Evolutionary conservation across 257 asterid species (phyloP).

Genomic region (Phtheirospermum japonicum): DNA sequence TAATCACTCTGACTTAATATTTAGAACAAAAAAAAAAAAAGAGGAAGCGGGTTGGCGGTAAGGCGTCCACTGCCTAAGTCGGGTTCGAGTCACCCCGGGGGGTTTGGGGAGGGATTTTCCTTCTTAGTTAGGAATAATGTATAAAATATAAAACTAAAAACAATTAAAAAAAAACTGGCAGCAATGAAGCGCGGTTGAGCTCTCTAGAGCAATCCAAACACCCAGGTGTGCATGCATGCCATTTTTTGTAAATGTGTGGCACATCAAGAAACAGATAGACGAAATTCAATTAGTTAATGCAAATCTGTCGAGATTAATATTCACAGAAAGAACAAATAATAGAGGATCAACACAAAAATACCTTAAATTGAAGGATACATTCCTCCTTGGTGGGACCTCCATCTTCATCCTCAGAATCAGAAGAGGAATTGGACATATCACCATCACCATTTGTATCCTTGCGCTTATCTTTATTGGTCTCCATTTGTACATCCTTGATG

Average conservation of each 20-base stretch:
- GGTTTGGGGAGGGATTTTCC: too few species aligned
- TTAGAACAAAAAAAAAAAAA: not conserved
- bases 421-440: conserved; percentile 74
- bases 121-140: too few species aligned
- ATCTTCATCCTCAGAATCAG: conserved; percentile 92
- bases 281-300: conserved; percentile 13
- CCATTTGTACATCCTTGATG: conserved; percentile 50
- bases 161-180: too few species aligned
- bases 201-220: too few species aligned
- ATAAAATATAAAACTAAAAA: too few species aligned
- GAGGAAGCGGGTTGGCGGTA: not conserved
- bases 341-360: conserved; percentile 24
- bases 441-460: conserved; percentile 67
- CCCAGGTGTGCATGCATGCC: not conserved
- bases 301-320: not conserved
- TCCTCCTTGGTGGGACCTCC: conserved; percentile 88
- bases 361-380: conserved; percentile 83
- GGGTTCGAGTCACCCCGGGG: too few species aligned
- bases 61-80: too few species aligned
- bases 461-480: conserved; percentile 59
- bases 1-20: not conserved
- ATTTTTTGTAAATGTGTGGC: conserved; percentile 6
- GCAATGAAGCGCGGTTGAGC: too few species aligned
- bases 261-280: conserved; percentile 12
- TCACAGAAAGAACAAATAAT: not conserved